These are phyloP conservation scores for Harringtonia lauricola DNA, from an alignment of 2,329 filamentous ascomycete genomes.

Conservation along the genomic window DNA sequence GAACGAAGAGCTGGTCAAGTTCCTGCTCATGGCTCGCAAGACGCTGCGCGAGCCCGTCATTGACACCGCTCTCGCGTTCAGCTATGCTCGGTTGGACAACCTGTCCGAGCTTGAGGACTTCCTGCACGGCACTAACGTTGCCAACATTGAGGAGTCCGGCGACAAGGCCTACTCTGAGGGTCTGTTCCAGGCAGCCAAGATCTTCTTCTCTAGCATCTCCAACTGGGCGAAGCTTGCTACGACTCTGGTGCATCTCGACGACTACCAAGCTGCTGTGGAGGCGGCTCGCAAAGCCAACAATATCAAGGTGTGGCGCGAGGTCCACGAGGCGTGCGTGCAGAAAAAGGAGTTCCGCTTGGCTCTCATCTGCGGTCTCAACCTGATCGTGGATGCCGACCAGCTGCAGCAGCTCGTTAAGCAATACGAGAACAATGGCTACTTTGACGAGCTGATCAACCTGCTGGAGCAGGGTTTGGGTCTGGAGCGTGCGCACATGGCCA, in stretches of 20 bases:
- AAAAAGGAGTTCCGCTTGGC: slow-evolving; percentile 99
- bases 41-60: slow-evolving; percentile 87
- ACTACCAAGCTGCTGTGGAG: slow-evolving; percentile 96
- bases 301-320: slow-evolving; percentile 98
- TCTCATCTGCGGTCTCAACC: slow-evolving; percentile 95
- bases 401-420: slow-evolving; percentile 86
- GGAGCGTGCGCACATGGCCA: slow-evolving; percentile 87
- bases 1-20: slow-evolving; percentile 96
- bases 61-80: slow-evolving; percentile 89
- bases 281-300: slow-evolving; percentile 98
- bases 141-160: slow-evolving; percentile 90
- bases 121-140: slow-evolving; percentile 83
- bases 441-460: slow-evolving; percentile 90
- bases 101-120: slow-evolving; percentile 93
- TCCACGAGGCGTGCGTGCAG: slow-evolving; percentile 87
- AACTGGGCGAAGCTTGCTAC: slow-evolving; percentile 99
- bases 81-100: slow-evolving; percentile 84
- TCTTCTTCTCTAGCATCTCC: slow-evolving; percentile 95
- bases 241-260: slow-evolving; percentile 89
- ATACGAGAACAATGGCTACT: slow-evolving; percentile 95
- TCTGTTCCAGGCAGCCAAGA: slow-evolving; percentile 92
- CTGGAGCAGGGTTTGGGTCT: slow-evolving; percentile 91
- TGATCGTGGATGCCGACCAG: slow-evolving; percentile 96
- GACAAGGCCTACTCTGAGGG: slow-evolving; percentile 97
- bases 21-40: slow-evolving; percentile 92